Evolutionary conservation across 148 eudicot genomes (phyloP).

Genomic region (Rhododendron williamsianum): DNA sequence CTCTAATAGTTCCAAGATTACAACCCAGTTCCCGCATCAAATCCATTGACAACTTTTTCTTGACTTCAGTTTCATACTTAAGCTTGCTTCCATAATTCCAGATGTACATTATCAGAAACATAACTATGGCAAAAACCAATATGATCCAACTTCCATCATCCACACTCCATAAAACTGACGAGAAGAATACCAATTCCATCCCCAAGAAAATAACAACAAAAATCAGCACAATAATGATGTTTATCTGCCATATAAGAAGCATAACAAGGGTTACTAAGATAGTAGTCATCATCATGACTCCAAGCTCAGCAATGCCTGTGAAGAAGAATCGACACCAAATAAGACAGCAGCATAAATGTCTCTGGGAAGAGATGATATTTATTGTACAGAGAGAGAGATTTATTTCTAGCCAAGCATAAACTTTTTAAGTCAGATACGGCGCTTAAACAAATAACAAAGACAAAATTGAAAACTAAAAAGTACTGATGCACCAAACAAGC

Average conservation of each 20-base stretch:
- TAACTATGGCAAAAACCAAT: slow-evolving; percentile 63
- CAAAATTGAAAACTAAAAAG: background rate
- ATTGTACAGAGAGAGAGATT: background rate
- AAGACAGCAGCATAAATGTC: slow-evolving; percentile 2
- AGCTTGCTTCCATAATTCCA: slow-evolving; percentile 98
- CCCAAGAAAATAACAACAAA: slow-evolving; percentile 77
- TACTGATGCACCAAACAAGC: background rate
- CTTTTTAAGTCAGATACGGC: background rate
- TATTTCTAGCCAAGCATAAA: background rate
- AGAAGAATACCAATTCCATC: slow-evolving; percentile 79
- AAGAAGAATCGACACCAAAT: slow-evolving; percentile 26
- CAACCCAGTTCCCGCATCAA: slow-evolving; percentile 78
- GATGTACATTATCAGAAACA: slow-evolving; percentile 74
- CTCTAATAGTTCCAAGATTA: slow-evolving; percentile 87
- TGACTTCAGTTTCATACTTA: slow-evolving; percentile 91
- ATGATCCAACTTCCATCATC: slow-evolving; percentile 98
- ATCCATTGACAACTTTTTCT: slow-evolving; percentile 83
- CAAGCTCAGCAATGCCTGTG: slow-evolving; percentile 93
- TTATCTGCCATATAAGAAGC: slow-evolving; percentile 99
- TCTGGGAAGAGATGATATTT: background rate
- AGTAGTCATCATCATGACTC: slow-evolving; percentile 97
- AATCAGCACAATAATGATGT: slow-evolving; percentile 60
- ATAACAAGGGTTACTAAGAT: slow-evolving; percentile 87
- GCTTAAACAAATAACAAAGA: background rate
- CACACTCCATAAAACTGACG: slow-evolving; percentile 75